Evolutionary conservation across 2,329 filamentous ascomycete genomes (phyloP), one percentile per base, ranked within the genome.

Genomic region (Aplosporella prunicola): DNA sequence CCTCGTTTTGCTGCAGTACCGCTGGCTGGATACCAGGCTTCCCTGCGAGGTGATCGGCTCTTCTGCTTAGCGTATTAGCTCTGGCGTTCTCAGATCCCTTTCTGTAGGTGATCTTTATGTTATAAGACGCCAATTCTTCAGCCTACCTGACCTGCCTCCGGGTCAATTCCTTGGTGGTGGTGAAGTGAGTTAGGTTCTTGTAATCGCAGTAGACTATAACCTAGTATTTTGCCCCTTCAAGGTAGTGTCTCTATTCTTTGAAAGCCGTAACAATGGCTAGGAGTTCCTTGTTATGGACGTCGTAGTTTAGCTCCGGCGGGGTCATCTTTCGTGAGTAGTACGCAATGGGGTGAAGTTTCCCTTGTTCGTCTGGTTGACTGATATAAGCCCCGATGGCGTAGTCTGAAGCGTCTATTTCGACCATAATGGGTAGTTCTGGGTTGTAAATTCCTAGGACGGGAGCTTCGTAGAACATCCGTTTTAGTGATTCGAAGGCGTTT

Each of bases 201-300:
- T 59, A 48, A 33, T 59, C 52, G 7, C 40, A 48, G 2, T 46
- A 41, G 11, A 51, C 23, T 36, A 32, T 29, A 3, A 30, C 20
- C 42, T 47, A 32, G 7, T 52, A 37, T 9, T 53, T 27, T 1
- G 42, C 20, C 2, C 40, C 13, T 26, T 25, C 10, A 11, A 5
- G 8, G n/a, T 34, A 9, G 7, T n/a, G 22, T 7, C 23, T 16
- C 20, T 26, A 34, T 34, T 24, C n/a, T 14, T 34, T 11, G n/a
- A 34, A 26, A 3, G 10, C 22, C 17, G 5, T 11, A 5, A 60
- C 40, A 22, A 60, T 51, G 9, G 47, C 47, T 16, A 59, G 27
- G 10, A 58, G 40, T 32, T 59, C 46, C 23, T 55, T 52, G 34
- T 60, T 42, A 38, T 58, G 43, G 9, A 53, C 54, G 11, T 51